Evolutionary conservation across 2,329 filamentous ascomycete species (phyloP), one percentile per base, ranked within the genome.

Genomic region (Cercospora brassicicola): DNA sequence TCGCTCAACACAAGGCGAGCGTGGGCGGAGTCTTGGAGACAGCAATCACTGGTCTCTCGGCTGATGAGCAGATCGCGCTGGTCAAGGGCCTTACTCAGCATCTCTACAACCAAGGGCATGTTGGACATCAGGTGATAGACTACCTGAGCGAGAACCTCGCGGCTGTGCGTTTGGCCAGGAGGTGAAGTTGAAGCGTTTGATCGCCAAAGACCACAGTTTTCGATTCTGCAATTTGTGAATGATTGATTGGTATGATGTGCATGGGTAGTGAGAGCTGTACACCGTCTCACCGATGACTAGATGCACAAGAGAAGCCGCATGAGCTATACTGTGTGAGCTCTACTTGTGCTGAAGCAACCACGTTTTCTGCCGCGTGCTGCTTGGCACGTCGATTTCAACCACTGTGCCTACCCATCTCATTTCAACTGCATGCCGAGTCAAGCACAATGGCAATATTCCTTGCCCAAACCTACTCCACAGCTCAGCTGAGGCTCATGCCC

Each of bases 1-100:
- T 99, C 76, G 94, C 94, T 3, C 86, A 93, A 6, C 89, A 97
- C 84, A 93, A 94, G 80, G 89, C 91, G 45, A 93, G 86, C 66
- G 90, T 97, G 20, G 95, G 94, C 20, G 89, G 88, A 64, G 91
- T 99, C 39, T 91, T 99, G 73, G 94, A 99, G 83, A 88, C 89
- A 11, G 94, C 92, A 61, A 96, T 99, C 73, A 96, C 90, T 5
- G 94, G 94, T n/a, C 82, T 99, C 74, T 90, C 89, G 0, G 83
- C 89, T 1, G 93, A 97, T 48, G 93, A 99, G 81, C 94, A 99
- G 81, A 85, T 97, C 69, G 94, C 97, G 80, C 85, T 90, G 18
- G 85, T 90, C 18, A 86, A 84, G 73, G 87, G 87, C 1, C 73
- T 90, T 67, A 82, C 84, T 72, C 90, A 88, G 78, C 87, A 90